phyloP scores from a whole-genome alignment of 1,139 yeast species.

The Yamadazyma sp. region DNA sequence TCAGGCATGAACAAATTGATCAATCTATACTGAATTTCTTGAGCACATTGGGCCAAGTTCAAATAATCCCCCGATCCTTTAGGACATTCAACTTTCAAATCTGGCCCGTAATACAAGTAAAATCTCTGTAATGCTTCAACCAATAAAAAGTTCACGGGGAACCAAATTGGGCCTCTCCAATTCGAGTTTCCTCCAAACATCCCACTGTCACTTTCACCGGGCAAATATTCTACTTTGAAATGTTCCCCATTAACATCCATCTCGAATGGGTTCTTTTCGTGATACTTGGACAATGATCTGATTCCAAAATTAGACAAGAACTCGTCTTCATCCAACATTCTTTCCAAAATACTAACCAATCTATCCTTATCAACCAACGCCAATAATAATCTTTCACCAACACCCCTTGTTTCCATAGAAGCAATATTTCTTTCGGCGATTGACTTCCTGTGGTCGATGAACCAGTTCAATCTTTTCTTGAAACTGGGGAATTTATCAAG shows the following conservation, averaged over 20 bases:
- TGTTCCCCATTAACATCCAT: constrained; percentile 83
- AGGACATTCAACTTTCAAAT: constrained; percentile 86
- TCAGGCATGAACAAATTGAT: constrained; percentile 78
- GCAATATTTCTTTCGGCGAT: constrained; percentile 90
- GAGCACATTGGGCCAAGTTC: constrained; percentile 91
- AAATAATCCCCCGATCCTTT: constrained; percentile 78
- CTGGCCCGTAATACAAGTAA: constrained; percentile 86
- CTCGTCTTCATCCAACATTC: constrained; percentile 87
- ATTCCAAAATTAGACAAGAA: constrained; percentile 87
- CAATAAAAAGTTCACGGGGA: constrained; percentile 85
- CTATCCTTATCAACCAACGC: constrained; percentile 85
- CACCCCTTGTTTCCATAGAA: constrained; percentile 81
- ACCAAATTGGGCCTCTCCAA: constrained; percentile 99
- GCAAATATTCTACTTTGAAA: constrained; percentile 75
- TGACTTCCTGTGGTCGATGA: constrained; percentile 66
- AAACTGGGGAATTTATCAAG: constrained; percentile 80
- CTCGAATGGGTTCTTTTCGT: constrained; percentile 80
- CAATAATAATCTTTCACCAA: constrained; percentile 78
- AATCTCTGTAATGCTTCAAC: constrained; percentile 90
- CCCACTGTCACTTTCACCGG: constrained; percentile 94
- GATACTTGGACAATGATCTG: constrained; percentile 85
- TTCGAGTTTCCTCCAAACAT: constrained; percentile 97
- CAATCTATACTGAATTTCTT: constrained; percentile 84
- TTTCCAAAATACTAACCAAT: constrained; percentile 69
- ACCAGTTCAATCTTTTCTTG: constrained; percentile 86